Evolutionary conservation across 768 basidiomycete genomes (phyloP), one percentile per base, ranked within the genome.

Genomic region (Podaxis carcinomalis): DNA sequence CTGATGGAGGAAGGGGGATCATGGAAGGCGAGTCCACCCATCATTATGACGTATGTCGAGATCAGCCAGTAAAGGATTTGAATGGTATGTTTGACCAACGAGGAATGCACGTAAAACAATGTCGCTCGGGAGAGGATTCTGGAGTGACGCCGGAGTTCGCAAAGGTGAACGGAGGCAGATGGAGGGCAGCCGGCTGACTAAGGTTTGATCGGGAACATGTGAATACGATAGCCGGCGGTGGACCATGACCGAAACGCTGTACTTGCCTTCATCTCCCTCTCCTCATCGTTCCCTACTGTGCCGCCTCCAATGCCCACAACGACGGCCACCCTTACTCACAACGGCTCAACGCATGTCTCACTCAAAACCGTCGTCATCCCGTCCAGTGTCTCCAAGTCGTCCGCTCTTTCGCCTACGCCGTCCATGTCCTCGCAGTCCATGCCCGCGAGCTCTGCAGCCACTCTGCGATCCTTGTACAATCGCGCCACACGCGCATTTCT

Each of bases 401-500:
- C 56, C 25, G 23, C 28, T 27, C 56, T 44, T 23, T 53, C 59
- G 23, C 21, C 52, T 37, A 6, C 51, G 13, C 44, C 32, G 1
- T 27, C 57, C 9, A 49, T 25, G 1, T 13, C 52, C 4, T 36
- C 47, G 5, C 36, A 52, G 7, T 28, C 62, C 11, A 36, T 56
- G 36, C 42, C 65, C 49, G 39, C 65, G 11, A 50, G 57, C 9
- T 58, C 79, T 0, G 72, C 74, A 5, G 78, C 82, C 4, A 84
- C 86, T 3, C 74, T 93, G 35, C 83, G 87, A 44, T 83, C 88
- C 9, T 77, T 93, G 52, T 92, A 93, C 74, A 79, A 82, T 68
- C 86, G 89, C 57, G 92, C 92, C 25, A 86, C 88, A 46, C 82
- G 85, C 49, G 89, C 91, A 0, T 93, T 94, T 68, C 80, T 93